Conservation (phyloP, 2,329 filamentous ascomycete species). For the Hypomyces rosellus region DNA sequence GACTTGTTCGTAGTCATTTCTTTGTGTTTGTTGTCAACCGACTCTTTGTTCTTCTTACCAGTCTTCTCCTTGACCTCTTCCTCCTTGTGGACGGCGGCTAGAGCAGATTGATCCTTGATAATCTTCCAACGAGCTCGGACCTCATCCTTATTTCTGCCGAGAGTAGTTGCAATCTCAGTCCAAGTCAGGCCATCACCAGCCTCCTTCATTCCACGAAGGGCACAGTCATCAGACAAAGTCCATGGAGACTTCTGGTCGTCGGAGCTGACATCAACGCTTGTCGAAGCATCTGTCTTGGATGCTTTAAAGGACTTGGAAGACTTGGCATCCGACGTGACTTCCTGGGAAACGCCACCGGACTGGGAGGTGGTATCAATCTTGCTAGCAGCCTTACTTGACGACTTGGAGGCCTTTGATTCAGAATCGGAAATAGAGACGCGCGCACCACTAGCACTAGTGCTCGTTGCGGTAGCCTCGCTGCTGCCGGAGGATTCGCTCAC, state of each 20-base stretch:
- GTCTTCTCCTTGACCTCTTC: constrained; percentile 1
- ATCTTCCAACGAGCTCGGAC: constrained; percentile 27
- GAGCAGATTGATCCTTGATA: constrained; percentile 19
- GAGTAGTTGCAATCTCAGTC: constrained; percentile 23
- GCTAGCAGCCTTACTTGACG: neutral
- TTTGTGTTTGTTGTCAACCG: constrained; percentile 14
- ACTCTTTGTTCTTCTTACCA: constrained; percentile 14
- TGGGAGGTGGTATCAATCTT: neutral
- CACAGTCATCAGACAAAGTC: constrained; percentile 29
- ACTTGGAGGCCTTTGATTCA: too few species aligned
- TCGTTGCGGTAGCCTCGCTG: constrained; percentile 6
- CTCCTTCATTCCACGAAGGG: constrained; percentile 30
- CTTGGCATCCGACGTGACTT: constrained; percentile 3
- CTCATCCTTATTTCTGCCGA: constrained; percentile 24
- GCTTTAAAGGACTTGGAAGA: neutral
- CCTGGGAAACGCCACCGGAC: neutral
- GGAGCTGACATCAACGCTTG: neutral
- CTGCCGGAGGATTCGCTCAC: constrained; percentile 3
- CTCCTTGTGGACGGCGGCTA: neutral
- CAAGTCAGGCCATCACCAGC: constrained; percentile 21
- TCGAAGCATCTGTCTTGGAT: neutral
- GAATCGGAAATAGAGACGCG: too few species aligned
- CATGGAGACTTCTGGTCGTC: constrained; percentile 16
- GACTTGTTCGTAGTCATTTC: constrained; percentile 17
- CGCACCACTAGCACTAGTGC: neutral